A percentile compares a stretch with the other conserved stretches of the same genome.
phyloP scores from a whole-genome alignment of 306 rosid genomes.

The Biancaea sappan region DNA sequence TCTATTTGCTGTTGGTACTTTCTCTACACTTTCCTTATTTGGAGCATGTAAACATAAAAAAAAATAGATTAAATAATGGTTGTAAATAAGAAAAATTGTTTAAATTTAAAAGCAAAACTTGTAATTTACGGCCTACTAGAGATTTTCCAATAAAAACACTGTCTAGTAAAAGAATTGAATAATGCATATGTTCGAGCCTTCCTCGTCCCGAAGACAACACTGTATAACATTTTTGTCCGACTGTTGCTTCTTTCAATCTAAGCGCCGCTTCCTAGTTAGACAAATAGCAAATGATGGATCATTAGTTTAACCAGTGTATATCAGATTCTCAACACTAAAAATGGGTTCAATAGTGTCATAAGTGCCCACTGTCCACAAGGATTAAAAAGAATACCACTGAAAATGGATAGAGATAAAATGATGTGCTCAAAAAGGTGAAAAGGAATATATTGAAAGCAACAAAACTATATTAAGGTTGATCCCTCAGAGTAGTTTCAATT shows the following conservation, averaged over 20 bases:
- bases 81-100: no score
- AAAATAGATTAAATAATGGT: no score
- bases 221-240: conserved; percentile 84
- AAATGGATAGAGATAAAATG: background rate
- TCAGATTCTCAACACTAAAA: conserved; percentile 84
- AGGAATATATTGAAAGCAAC: background rate
- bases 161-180: conserved; percentile 78
- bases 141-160: no score
- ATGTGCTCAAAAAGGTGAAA: background rate
- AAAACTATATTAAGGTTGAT: background rate
- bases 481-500: background rate
- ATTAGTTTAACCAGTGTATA: conserved; percentile 79
- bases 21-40: no score
- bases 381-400: background rate
- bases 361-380: conserved; percentile 71
- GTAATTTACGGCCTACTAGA: no score
- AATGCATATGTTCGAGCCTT: conserved; percentile 89
- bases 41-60: no score
- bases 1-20: no score
- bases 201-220: conserved; percentile 94
- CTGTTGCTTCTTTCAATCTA: conserved; percentile 86
- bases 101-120: no score
- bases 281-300: conserved; percentile 76
- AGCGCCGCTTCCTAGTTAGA: conserved; percentile 77
- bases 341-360: conserved; percentile 87